These are phyloP conservation scores for Alnus rubra DNA, from an alignment of 306 rosid species.

Conservation along the genomic window DNA sequence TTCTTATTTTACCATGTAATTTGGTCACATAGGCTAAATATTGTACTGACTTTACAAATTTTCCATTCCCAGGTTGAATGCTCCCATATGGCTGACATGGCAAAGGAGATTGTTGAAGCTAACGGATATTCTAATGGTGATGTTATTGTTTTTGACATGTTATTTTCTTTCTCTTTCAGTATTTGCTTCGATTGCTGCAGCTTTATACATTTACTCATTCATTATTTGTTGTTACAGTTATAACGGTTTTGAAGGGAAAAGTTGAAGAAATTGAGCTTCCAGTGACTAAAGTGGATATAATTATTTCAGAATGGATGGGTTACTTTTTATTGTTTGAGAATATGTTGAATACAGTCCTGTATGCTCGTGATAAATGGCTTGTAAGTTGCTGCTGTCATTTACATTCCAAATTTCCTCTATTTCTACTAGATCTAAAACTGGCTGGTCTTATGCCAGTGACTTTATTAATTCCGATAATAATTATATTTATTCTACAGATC, in stretches of 20 bases:
- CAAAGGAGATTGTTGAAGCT: slow-evolving; percentile 84
- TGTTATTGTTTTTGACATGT: slow-evolving; percentile 10
- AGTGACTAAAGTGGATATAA: slow-evolving; percentile 84
- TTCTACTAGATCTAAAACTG: neutral
- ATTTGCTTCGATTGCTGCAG: neutral
- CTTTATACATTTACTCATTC: slow-evolving; percentile 24
- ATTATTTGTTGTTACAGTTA: slow-evolving; percentile 46
- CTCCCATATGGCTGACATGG: slow-evolving; percentile 98
- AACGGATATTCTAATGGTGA: slow-evolving; percentile 84
- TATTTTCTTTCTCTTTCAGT: neutral
- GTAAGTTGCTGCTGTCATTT: slow-evolving; percentile 47
- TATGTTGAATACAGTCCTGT: slow-evolving; percentile 88
- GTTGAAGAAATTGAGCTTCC: slow-evolving; percentile 97
- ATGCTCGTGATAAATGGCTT: slow-evolving; percentile 99
- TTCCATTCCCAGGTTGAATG: slow-evolving; percentile 75
- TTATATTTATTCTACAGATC: neutral
- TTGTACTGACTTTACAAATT: slow-evolving; percentile 1
- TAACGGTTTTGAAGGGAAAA: slow-evolving; percentile 95
- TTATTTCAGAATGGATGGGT: slow-evolving; percentile 99
- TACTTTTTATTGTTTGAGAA: slow-evolving; percentile 95
- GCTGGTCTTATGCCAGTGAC: neutral
- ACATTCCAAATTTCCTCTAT: neutral
- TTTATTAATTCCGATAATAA: neutral
- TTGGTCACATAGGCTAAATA: slow-evolving; percentile 3
- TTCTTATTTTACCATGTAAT: neutral